Conservation (phyloP, 345 rosid species). For the Murraya koenigii region DNA sequence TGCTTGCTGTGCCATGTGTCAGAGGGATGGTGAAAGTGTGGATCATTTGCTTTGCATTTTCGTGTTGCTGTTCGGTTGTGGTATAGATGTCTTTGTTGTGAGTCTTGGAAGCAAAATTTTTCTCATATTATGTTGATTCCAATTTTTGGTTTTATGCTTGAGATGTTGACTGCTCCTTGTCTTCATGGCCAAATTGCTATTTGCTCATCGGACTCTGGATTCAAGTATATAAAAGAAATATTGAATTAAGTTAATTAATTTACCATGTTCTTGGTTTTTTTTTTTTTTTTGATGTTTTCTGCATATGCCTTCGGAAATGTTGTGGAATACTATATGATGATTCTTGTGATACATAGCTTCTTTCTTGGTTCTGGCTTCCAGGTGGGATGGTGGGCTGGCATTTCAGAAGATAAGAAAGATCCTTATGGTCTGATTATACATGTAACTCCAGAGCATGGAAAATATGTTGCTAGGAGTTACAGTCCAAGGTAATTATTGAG, state of each 20-base stretch:
- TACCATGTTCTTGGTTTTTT: too few relatives aligned
- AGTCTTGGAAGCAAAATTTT: not conserved
- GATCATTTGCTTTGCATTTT: not conserved
- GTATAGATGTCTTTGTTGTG: not conserved
- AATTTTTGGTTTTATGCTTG: not conserved
- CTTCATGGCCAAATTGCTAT: not conserved
- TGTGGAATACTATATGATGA: not conserved
- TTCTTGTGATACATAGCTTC: not conserved
- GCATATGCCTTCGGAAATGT: not conserved
- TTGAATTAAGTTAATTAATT: not conserved
- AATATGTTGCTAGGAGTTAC: constrained; percentile 81
- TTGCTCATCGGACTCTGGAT: not conserved
- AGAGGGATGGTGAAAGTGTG: not conserved
- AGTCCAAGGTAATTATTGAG: constrained; percentile 64
- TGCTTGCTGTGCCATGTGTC: not conserved
- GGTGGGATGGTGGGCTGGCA: constrained; percentile 99
- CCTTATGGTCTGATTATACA: constrained; percentile 83
- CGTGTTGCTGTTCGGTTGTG: not conserved
- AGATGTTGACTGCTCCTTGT: not conserved
- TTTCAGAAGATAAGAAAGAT: constrained; percentile 67
- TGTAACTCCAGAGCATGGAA: constrained; percentile 94
- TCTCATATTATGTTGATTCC: not conserved
- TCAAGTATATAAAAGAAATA: not conserved
- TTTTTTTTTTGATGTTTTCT: not conserved
- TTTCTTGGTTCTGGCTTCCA: constrained; percentile 25